Percentiles rank a stretch among this genome's conserved stretches.
Conservation (phyloP, 805 yeast species). For the Starmerella davenportii region DNA sequence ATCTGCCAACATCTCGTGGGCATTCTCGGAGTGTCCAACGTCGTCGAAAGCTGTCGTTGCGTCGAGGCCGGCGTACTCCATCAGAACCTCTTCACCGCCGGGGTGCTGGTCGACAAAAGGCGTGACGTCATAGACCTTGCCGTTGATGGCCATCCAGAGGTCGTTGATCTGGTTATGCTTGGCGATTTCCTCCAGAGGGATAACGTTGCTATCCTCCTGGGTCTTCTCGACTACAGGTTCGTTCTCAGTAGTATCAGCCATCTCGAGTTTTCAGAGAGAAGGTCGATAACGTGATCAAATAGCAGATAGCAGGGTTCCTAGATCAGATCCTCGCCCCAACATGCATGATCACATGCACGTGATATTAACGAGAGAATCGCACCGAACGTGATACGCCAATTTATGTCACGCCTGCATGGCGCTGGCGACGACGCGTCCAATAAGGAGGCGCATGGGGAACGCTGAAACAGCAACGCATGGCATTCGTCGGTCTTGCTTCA, state of each 20-base stretch:
- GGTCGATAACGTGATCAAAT: not conserved
- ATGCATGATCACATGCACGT: slow-evolving; percentile 1
- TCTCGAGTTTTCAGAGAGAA: not conserved
- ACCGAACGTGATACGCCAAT: not conserved
- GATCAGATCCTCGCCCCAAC: not conserved
- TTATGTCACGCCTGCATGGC: no score
- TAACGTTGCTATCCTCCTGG: slow-evolving; percentile 14
- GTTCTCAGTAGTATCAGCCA: not conserved
- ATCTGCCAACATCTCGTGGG: slow-evolving; percentile 53
- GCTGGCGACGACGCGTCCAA: no score
- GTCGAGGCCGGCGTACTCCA: slow-evolving; percentile 67
- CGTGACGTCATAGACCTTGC: slow-evolving; percentile 50
- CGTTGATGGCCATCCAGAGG: slow-evolving; percentile 54
- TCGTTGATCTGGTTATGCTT: slow-evolving; percentile 34
- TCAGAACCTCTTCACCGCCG: slow-evolving; percentile 69
- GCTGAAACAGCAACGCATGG: no score
- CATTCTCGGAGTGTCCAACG: slow-evolving; percentile 96
- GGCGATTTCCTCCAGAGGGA: slow-evolving; percentile 29
- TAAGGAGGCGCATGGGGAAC: no score
- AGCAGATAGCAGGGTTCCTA: not conserved
- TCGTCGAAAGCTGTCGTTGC: slow-evolving; percentile 56
- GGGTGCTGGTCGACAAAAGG: slow-evolving; percentile 45
- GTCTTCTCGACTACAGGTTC: slow-evolving; percentile 1
- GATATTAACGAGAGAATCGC: not conserved
- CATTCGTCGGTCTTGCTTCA: no score